phyloP scores from a whole-genome alignment of 1,139 yeast species.

The Pichia cactophila region DNA sequence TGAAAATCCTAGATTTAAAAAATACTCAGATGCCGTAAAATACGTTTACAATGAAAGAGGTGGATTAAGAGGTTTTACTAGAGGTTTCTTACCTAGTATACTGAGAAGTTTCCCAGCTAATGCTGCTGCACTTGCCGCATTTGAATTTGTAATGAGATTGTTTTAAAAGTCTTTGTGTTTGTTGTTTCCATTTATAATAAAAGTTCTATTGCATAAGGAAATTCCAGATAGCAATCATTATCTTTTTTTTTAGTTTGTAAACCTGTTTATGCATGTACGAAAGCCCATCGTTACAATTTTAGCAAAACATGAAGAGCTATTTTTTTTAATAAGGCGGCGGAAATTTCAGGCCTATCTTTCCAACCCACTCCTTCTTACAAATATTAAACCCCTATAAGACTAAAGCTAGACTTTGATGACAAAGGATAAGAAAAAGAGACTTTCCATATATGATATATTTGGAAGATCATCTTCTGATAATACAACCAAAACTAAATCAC shows the following conservation, averaged over 20 bases:
- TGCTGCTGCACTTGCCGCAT: conserved; percentile 89
- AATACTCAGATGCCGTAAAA: conserved; percentile 67
- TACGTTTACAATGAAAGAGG: conserved; percentile 59
- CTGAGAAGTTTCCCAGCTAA: conserved; percentile 79
- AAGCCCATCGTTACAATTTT: no score
- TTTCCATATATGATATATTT: conserved; percentile 10
- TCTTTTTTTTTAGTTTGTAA: no score
- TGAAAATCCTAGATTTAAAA: conserved; percentile 57
- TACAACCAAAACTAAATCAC: not conserved
- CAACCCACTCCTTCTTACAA: not conserved
- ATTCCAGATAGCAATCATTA: no score
- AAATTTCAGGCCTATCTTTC: not conserved
- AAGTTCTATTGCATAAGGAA: no score
- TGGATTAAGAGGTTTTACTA: conserved; percentile 56
- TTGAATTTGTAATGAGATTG: conserved; percentile 73
- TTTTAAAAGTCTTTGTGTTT: not conserved
- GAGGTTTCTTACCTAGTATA: conserved; percentile 75
- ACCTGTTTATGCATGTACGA: no score
- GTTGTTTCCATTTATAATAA: no score
- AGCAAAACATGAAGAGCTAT: conserved; percentile 19
- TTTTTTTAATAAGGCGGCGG: not conserved
- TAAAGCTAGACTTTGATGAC: conserved; percentile 1
- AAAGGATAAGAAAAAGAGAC: conserved; percentile 9
- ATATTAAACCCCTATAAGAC: no score
- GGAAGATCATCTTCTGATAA: conserved; percentile 7